Conservation (phyloP, 2,329 filamentous ascomycete species). For the Pezicula neosporulosa region DNA sequence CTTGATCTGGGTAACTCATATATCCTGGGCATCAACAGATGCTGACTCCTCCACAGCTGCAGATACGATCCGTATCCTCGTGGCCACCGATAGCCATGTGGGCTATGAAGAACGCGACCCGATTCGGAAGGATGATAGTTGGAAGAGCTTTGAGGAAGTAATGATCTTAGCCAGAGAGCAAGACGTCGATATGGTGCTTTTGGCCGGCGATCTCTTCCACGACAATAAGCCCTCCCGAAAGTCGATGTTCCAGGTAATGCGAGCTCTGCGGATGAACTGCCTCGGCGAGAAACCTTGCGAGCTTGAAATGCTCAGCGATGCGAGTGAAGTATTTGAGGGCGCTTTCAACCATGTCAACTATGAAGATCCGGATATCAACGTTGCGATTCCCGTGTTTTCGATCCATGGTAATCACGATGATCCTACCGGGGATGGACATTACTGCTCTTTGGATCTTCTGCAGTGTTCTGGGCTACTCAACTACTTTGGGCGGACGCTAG, state of each 20-base stretch:
- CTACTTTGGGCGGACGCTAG: constrained; percentile 89
- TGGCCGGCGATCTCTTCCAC: constrained; percentile 94
- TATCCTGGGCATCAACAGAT: background rate
- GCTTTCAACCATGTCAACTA: constrained; percentile 96
- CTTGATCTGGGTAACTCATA: background rate
- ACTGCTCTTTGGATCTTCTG: constrained; percentile 84
- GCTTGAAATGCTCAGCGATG: constrained; percentile 90
- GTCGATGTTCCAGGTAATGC: constrained; percentile 96
- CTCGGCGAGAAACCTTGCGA: constrained; percentile 94
- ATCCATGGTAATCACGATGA: constrained; percentile 99
- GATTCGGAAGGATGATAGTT: constrained; percentile 94
- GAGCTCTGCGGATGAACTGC: constrained; percentile 87
- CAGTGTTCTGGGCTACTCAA: constrained; percentile 91
- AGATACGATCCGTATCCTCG: constrained; percentile 90
- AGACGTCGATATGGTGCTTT: constrained; percentile 95
- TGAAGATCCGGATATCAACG: constrained; percentile 94
- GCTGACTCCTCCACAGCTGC: constrained; percentile 30
- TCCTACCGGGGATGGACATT: constrained; percentile 91
- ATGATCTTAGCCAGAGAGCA: constrained; percentile 81
- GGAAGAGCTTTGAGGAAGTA: constrained; percentile 93
- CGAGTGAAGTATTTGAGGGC: constrained; percentile 83
- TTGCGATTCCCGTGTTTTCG: constrained; percentile 95
- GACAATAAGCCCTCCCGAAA: constrained; percentile 97
- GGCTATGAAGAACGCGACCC: constrained; percentile 92
- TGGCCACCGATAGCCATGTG: constrained; percentile 97